phyloP scores from a whole-genome alignment of 805 yeast species.

The Lachancea cidri region DNA sequence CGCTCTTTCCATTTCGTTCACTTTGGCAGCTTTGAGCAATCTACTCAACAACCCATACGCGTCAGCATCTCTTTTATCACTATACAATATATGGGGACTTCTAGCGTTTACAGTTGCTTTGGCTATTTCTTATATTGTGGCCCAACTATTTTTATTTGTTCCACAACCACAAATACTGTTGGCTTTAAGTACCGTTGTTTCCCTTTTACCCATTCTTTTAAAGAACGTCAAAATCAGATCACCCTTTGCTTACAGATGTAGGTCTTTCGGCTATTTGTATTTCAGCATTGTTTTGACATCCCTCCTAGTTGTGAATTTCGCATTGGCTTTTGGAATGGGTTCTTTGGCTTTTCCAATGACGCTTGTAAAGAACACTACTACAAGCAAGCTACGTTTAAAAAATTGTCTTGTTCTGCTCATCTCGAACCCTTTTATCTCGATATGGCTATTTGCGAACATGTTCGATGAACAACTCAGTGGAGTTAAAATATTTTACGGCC shows the following conservation, averaged over 20 bases:
- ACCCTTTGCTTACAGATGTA: constrained; percentile 30
- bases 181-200: constrained; percentile 11
- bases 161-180: constrained; percentile 18
- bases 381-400: constrained; percentile 13
- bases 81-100: constrained; percentile 18
- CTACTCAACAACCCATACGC: constrained; percentile 37
- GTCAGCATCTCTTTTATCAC: constrained; percentile 13
- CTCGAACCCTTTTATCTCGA: constrained; percentile 49
- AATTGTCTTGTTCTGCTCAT: constrained; percentile 36
- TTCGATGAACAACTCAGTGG: constrained; percentile 34
- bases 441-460: constrained; percentile 30
- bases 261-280: constrained; percentile 48
- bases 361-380: constrained; percentile 35
- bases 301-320: constrained; percentile 74
- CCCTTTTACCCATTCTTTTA: constrained; percentile 19
- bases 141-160: constrained; percentile 16
- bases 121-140: constrained; percentile 23
- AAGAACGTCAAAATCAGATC: constrained; percentile 17
- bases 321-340: constrained; percentile 71
- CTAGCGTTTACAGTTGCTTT: constrained; percentile 29
- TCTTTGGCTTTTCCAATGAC: constrained; percentile 71
- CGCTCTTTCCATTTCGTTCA: constrained; percentile 61
- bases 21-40: constrained; percentile 59
- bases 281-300: constrained; percentile 68
- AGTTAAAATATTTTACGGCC: constrained; percentile 40